phyloP scores from a whole-genome alignment of 78 protist species.

The Polysphondylium violaceum region DNA sequence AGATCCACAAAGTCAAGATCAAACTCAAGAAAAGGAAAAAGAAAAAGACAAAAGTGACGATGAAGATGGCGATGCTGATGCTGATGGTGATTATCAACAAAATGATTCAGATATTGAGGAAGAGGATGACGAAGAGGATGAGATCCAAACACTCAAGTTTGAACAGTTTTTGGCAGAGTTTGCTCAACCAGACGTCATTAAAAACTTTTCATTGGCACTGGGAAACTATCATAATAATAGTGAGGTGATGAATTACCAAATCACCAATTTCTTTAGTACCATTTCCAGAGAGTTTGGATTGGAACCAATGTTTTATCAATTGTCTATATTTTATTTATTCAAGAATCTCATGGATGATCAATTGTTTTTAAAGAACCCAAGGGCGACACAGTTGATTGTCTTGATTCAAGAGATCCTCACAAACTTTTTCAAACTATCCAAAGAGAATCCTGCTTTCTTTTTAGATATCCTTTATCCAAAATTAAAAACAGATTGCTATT shows the following conservation, averaged over 20 bases:
- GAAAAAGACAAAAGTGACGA: neutral
- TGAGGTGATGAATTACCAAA: conserved; percentile 4
- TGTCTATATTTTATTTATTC: conserved; percentile 44
- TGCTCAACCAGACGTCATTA: conserved; percentile 38
- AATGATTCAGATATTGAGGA: neutral
- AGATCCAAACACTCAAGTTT: neutral
- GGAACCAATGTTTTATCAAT: conserved; percentile 42
- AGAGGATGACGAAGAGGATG: conserved; percentile 17
- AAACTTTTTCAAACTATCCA: conserved; percentile 2
- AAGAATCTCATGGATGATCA: conserved; percentile 38
- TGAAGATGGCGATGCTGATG: neutral
- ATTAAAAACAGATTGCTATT: neutral
- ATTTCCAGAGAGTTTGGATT: conserved; percentile 11
- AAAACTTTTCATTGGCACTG: conserved; percentile 15
- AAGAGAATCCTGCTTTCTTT: neutral
- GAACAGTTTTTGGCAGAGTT: conserved; percentile 9
- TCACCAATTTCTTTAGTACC: neutral
- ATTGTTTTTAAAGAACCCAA: neutral
- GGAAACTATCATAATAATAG: conserved; percentile 26
- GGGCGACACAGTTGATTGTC: neutral
- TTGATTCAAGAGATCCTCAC: neutral
- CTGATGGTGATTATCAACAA: neutral
- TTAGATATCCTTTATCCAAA: conserved; percentile 19
- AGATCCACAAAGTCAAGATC: conserved; percentile 4
- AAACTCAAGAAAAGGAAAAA: neutral